Evolutionary conservation across 306 rosid species (phyloP).

Genomic region (Cyamopsis tetragonoloba): DNA sequence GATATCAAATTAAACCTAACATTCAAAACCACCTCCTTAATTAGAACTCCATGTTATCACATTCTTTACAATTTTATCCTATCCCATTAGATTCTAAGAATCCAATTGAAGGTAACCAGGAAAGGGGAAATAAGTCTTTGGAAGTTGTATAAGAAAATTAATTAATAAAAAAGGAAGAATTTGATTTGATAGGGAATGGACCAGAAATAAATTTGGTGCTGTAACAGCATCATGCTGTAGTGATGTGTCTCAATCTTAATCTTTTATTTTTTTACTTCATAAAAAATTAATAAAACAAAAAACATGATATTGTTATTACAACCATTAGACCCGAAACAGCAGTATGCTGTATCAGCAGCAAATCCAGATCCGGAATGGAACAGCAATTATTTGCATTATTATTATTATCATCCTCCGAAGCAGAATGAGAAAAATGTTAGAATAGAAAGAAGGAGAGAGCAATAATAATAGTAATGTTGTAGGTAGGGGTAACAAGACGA

Average conservation of each 20-base stretch:
- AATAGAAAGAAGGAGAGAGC: constrained; percentile 32
- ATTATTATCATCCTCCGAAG: constrained; percentile 14
- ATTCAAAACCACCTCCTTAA: too few species aligned
- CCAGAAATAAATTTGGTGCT: too few species aligned
- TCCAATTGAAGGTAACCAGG: constrained; percentile 16
- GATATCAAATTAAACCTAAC: too few species aligned
- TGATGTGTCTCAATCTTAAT: too few species aligned
- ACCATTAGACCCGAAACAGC: too few species aligned
- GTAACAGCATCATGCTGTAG: too few species aligned
- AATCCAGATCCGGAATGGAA: too few species aligned
- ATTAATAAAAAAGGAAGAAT: neutral
- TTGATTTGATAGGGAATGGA: too few species aligned
- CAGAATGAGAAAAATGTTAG: constrained; percentile 32
- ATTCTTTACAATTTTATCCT: neutral
- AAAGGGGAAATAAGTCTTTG: neutral
- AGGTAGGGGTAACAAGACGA: constrained; percentile 45
- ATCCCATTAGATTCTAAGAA: constrained; percentile 31
- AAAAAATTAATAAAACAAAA: too few species aligned
- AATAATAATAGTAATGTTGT: constrained; percentile 40
- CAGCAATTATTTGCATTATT: constrained; percentile 18
- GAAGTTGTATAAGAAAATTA: neutral
- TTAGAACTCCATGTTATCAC: constrained; percentile 25
- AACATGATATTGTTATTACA: too few species aligned
- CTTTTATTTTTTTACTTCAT: too few species aligned
- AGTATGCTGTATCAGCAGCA: too few species aligned